Conservation (phyloP, 352 stramenopile species). For the Globisporangium abappressorium region DNA sequence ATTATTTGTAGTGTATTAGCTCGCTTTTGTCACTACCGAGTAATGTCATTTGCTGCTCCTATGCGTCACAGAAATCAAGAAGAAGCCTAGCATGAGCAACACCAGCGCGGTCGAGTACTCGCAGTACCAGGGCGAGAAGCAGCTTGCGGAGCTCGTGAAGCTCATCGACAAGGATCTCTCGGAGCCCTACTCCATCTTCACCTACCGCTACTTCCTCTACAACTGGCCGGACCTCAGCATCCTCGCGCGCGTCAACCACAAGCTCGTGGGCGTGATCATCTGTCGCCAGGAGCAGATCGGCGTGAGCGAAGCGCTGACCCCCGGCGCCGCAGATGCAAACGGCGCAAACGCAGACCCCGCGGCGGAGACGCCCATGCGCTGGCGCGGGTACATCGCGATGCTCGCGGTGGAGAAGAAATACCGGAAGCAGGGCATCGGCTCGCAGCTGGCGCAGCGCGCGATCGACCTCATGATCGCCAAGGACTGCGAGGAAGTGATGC, state of each 20-base stretch:
- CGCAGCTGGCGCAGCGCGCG: constrained; percentile 78
- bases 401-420: constrained; percentile 90
- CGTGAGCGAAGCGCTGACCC: constrained; percentile 44
- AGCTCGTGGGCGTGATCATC: constrained; percentile 91
- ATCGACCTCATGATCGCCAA: constrained; percentile 87
- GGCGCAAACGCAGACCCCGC: constrained; percentile 5
- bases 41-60: no score
- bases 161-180: constrained; percentile 94
- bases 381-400: constrained; percentile 95
- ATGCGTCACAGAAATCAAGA: background rate
- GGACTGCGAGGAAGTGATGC: constrained; percentile 87
- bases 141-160: constrained; percentile 90
- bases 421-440: constrained; percentile 90
- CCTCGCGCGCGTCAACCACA: constrained; percentile 78
- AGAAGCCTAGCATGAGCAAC: background rate
- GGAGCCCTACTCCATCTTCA: constrained; percentile 96
- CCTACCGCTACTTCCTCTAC: constrained; percentile 96
- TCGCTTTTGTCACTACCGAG: background rate
- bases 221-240: constrained; percentile 93
- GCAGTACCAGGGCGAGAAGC: constrained; percentile 83
- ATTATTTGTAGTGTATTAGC: background rate
- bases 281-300: constrained; percentile 87
- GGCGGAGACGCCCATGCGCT: constrained; percentile 23
- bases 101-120: constrained; percentile 42
- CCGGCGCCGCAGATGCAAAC: constrained; percentile 4